Percentiles rank a stretch among this genome's conserved stretches.
Conservation (phyloP, 1,284 basidiomycete species). For the Marasmius fiardii region DNA sequence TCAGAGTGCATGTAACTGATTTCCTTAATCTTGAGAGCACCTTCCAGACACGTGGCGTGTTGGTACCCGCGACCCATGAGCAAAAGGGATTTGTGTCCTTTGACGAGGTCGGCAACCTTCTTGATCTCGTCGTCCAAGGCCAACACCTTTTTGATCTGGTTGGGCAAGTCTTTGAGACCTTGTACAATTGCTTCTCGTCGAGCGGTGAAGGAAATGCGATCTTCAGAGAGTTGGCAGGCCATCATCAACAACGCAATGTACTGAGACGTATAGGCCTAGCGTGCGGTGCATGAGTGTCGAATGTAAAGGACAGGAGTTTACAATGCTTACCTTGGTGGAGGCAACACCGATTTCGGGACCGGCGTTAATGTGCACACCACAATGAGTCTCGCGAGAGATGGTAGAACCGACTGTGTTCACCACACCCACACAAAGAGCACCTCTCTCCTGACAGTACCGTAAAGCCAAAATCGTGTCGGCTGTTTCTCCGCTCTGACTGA, state of each 20-base stretch:
- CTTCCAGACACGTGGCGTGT: constrained; percentile 97
- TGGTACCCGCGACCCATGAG: constrained; percentile 99
- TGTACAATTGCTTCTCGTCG: constrained; percentile 94
- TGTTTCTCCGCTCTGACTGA: constrained; percentile 98
- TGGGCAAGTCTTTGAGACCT: constrained; percentile 87
- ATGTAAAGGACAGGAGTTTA: not conserved
- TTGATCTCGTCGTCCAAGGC: constrained; percentile 80
- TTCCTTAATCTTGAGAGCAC: constrained; percentile 99
- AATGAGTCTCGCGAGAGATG: constrained; percentile 97
- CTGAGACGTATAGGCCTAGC: constrained; percentile 95
- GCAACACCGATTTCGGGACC: constrained; percentile 99
- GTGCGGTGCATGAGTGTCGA: constrained; percentile 11
- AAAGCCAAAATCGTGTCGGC: constrained; percentile 97
- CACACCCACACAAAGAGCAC: constrained; percentile 94
- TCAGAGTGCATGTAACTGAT: constrained; percentile 93
- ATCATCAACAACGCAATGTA: constrained; percentile 99
- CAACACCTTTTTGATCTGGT: constrained; percentile 88
- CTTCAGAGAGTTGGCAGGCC: constrained; percentile 95
- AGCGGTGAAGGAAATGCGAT: constrained; percentile 89
- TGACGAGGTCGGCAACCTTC: constrained; percentile 79
- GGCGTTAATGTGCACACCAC: constrained; percentile 99
- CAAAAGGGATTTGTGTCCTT: constrained; percentile 84
- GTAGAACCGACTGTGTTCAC: constrained; percentile 99
- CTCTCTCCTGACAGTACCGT: constrained; percentile 95
- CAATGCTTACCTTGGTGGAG: constrained; percentile 83